Evolutionary conservation across 441 rosid species (phyloP), one percentile per base, ranked within the genome.

Genomic region (Aleurites moluccanus): DNA sequence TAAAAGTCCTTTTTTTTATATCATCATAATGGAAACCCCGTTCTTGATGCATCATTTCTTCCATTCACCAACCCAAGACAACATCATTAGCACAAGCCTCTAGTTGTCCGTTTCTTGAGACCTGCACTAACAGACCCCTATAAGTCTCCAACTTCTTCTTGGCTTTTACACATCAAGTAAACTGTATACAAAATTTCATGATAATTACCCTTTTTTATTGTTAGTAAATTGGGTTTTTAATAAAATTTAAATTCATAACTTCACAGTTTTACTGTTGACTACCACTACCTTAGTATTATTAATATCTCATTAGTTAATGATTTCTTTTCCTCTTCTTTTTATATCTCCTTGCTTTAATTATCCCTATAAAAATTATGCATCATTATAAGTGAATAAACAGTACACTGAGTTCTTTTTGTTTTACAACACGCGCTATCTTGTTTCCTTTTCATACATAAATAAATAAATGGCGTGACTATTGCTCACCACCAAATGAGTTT

Each of bases 1-100:
- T 15, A 23, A 18, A 15, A 2, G 6, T 55, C 13, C 28, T 64
- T 44, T 68, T 20, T 14, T 50, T 56, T 56, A 69, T 70, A 55
- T 6, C 64, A 73, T 60, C 80, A 61, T 77, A 80, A 80, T 73
- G 80, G 73, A 72, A 83, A 84, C 84, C 82, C 89, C 87, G 88
- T 90, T 83, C 86, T 81, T 76, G 86, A 77, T 77, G 88, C 85
- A 90, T 90, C 94, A 90, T 88, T 88, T 73, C 88, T 69, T 84
- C 87, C 94, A 87, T 88, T 87, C 85, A 80, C 85, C 86, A 81
- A 83, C 92, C 81, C 89, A 82, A 83, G 94, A 87, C 94, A 90
- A 70, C 90, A 87, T 90, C 88, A 90, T 90, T 87, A 83, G 80
- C 81, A 67, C 88, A 85, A 85, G 72, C 88, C 89, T 86, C 83